Conservation (phyloP, 768 basidiomycete genomes). For the Tricholoma flavovirens region DNA sequence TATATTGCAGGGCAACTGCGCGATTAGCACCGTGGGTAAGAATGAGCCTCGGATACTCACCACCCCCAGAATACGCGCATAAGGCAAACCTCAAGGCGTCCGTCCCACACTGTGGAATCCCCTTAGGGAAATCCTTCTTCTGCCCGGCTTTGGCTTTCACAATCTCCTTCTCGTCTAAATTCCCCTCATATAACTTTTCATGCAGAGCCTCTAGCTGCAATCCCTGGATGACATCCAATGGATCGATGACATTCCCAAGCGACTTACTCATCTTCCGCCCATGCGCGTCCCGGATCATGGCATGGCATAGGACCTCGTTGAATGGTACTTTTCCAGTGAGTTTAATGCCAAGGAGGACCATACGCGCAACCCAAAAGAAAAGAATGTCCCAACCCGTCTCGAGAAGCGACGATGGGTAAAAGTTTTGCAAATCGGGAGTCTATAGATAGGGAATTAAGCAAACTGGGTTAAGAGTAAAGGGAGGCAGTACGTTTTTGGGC, state of each 20-base stretch:
- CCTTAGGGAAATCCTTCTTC: slow-evolving; percentile 99
- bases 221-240: slow-evolving; percentile 91
- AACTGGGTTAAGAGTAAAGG: not conserved
- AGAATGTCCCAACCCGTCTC: slow-evolving; percentile 99
- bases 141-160: slow-evolving; percentile 87
- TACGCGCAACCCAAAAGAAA: slow-evolving; percentile 99
- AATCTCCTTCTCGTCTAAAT: slow-evolving; percentile 91
- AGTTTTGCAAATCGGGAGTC: slow-evolving; percentile 73
- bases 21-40: not conserved
- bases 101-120: slow-evolving; percentile 97
- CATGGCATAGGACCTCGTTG: slow-evolving; percentile 93
- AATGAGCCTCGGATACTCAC: slow-evolving; percentile 29
- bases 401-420: slow-evolving; percentile 86
- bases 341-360: slow-evolving; percentile 89
- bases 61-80: slow-evolving; percentile 89
- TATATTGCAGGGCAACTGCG: slow-evolving; percentile 21
- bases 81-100: slow-evolving; percentile 94
- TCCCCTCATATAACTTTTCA: slow-evolving; percentile 82
- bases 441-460: slow-evolving; percentile 22
- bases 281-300: slow-evolving; percentile 98
- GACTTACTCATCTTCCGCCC: slow-evolving; percentile 99
- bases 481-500: slow-evolving; percentile 74
- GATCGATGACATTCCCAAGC: slow-evolving; percentile 96
- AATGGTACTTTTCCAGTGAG: slow-evolving; percentile 92
- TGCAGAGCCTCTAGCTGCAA: slow-evolving; percentile 74